Conservation (phyloP, 2,329 filamentous ascomycete species). For the Pyrenophora graminea region DNA sequence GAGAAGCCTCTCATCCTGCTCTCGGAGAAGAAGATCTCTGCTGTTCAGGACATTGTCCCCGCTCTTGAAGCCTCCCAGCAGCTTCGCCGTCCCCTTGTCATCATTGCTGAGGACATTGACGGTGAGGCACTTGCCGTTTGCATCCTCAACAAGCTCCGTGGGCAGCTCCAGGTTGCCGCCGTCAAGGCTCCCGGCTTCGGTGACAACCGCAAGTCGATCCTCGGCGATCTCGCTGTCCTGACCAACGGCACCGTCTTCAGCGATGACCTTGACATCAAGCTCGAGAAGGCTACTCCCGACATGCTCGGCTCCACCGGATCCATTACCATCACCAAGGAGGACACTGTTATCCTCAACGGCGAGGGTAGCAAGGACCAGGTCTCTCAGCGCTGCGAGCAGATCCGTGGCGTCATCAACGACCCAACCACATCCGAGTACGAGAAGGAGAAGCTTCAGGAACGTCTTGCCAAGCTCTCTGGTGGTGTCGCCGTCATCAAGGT, state of each 20-base stretch:
- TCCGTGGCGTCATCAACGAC: slow-evolving; percentile 94
- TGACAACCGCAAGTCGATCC: slow-evolving; percentile 99
- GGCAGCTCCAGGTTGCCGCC: slow-evolving; percentile 96
- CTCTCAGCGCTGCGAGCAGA: slow-evolving; percentile 96
- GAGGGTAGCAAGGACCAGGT: slow-evolving; percentile 94
- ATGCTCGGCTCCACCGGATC: slow-evolving; percentile 96
- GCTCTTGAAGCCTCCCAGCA: slow-evolving; percentile 97
- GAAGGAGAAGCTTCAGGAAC: slow-evolving; percentile 99
- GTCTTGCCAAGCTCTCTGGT: slow-evolving; percentile 97
- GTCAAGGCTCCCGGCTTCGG: slow-evolving; percentile 99
- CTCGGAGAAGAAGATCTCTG: slow-evolving; percentile 99
- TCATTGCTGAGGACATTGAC: slow-evolving; percentile 99
- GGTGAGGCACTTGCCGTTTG: slow-evolving; percentile 98
- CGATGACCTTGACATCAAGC: slow-evolving; percentile 97
- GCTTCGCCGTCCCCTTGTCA: slow-evolving; percentile 91
- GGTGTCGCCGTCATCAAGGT: slow-evolving; percentile 99
- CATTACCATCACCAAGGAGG: slow-evolving; percentile 99
- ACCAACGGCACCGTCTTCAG: slow-evolving; percentile 98
- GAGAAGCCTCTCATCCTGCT: slow-evolving; percentile 99
- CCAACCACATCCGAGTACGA: slow-evolving; percentile 96
- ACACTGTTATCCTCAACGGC: slow-evolving; percentile 97
- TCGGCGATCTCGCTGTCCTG: slow-evolving; percentile 92
- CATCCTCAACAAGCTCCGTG: slow-evolving; percentile 99
- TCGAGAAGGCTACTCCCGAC: slow-evolving; percentile 95
- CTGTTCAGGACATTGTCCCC: slow-evolving; percentile 97